Evolutionary conservation across 192 early-diverging fungal genomes (phyloP).

Genomic region (Globomyces pollinis-pini): DNA sequence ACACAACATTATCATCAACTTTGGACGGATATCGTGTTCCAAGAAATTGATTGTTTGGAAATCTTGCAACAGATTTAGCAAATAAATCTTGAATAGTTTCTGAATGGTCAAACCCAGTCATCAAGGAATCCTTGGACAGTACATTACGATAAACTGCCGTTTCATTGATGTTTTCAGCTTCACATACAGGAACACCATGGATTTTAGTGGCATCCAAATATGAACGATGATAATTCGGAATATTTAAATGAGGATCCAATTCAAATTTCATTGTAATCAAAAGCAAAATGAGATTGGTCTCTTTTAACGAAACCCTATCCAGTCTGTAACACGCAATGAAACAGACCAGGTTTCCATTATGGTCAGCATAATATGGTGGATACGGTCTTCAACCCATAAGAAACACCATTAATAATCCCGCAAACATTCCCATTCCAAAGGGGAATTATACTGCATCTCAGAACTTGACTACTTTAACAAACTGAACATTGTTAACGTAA

Average conservation of each 20-base stretch:
- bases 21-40: slow-evolving; percentile 23
- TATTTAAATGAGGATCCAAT: neutral
- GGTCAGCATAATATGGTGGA: too few relatives aligned
- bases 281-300: too few relatives aligned
- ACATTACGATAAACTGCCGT: slow-evolving; percentile 35
- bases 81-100: slow-evolving; percentile 40
- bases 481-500: too few relatives aligned
- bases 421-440: too few relatives aligned
- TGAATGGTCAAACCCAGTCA: slow-evolving; percentile 22
- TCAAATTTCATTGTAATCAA: too few relatives aligned
- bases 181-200: neutral
- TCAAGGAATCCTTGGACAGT: slow-evolving; percentile 24
- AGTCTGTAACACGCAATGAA: too few relatives aligned
- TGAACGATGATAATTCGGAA: neutral
- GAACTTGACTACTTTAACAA: too few relatives aligned
- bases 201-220: neutral
- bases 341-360: too few relatives aligned
- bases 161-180: neutral
- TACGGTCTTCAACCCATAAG: too few relatives aligned
- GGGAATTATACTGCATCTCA: too few relatives aligned
- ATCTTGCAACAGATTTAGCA: slow-evolving; percentile 14
- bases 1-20: slow-evolving; percentile 24
- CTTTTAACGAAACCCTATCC: too few relatives aligned
- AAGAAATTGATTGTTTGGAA: slow-evolving; percentile 16
- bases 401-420: too few relatives aligned